phyloP scores from a whole-genome alignment of 768 basidiomycete species.

The Cubamyces lactineus region DNA sequence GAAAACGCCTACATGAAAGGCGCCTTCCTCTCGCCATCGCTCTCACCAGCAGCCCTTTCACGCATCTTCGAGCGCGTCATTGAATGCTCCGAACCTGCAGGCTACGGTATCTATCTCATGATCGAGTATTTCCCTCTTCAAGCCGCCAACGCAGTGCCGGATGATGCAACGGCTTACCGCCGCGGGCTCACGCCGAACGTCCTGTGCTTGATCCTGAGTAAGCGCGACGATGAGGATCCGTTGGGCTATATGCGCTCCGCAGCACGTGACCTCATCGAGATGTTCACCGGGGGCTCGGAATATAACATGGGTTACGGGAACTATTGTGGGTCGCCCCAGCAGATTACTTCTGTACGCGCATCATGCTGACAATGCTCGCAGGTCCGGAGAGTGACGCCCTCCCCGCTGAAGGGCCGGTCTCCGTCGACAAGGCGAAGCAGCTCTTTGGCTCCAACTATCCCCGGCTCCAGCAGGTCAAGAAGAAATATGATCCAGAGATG shows the following conservation, averaged over 20 bases:
- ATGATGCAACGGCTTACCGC: conserved; percentile 45
- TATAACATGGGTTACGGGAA: conserved; percentile 46
- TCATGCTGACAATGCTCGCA: background rate
- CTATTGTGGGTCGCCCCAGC: conserved; percentile 41
- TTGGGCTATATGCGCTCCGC: conserved; percentile 36
- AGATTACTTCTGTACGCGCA: background rate
- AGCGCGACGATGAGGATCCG: conserved; percentile 36
- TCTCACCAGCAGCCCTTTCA: conserved; percentile 31
- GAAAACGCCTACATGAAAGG: conserved; percentile 48
- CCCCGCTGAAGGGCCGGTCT: conserved; percentile 11
- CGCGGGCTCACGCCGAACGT: conserved; percentile 42
- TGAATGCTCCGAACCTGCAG: conserved; percentile 33
- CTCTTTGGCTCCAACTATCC: conserved; percentile 44
- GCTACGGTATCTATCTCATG: conserved; percentile 35
- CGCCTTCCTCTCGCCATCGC: conserved; percentile 36
- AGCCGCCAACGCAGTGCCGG: conserved; percentile 37
- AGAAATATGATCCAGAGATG: conserved; percentile 39
- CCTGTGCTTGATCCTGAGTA: conserved; percentile 41
- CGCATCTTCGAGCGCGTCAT: conserved; percentile 36
- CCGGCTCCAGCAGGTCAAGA: conserved; percentile 41
- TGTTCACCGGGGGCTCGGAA: conserved; percentile 31
- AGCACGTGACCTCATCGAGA: conserved; percentile 23
- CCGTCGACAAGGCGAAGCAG: conserved; percentile 23
- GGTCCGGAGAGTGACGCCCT: conserved; percentile 26
- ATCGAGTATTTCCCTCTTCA: conserved; percentile 48